Conservation (phyloP, 108 stramenopile species). For the Pseudonitzschia delicatissima region DNA sequence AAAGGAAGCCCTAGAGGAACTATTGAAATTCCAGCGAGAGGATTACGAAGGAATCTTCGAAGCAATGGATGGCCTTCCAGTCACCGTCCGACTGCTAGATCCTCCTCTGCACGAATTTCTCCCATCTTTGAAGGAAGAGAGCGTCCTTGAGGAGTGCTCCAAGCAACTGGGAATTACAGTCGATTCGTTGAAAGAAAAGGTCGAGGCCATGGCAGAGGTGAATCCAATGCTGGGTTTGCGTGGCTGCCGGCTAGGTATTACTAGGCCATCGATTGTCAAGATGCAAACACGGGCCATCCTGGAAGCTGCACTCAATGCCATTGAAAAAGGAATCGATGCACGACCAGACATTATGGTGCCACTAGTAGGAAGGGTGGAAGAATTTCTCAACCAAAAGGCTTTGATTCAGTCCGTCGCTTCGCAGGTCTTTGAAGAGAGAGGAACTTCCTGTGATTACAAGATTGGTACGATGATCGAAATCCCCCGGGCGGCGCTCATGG, state of each 20-base stretch:
- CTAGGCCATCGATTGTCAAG: conserved; percentile 55
- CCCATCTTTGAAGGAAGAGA: conserved; percentile 51
- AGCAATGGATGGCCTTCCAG: conserved; percentile 73
- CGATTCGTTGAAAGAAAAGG: conserved; percentile 43
- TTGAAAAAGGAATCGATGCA: conserved; percentile 52
- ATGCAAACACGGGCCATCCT: conserved; percentile 82
- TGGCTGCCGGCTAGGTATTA: conserved; percentile 78
- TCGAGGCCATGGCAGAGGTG: conserved; percentile 72
- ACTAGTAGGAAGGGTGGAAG: conserved; percentile 53
- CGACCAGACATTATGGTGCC: conserved; percentile 71
- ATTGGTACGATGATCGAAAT: conserved; percentile 92
- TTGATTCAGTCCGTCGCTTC: conserved; percentile 58
- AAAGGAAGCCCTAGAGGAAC: conserved; percentile 50
- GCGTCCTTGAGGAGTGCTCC: conserved; percentile 47
- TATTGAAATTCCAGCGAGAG: conserved; percentile 60
- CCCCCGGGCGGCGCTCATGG: conserved; percentile 75
- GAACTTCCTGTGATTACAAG: conserved; percentile 56
- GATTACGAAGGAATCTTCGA: conserved; percentile 70
- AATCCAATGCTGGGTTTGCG: conserved; percentile 85
- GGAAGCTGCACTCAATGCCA: conserved; percentile 53
- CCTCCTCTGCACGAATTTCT: conserved; percentile 89
- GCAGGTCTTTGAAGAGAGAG: conserved; percentile 41
- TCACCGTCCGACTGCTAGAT: conserved; percentile 83
- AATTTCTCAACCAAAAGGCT: conserved; percentile 60
- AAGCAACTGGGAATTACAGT: conserved; percentile 52